phyloP scores from a whole-genome alignment of 2,329 filamentous ascomycete genomes.

The Cyphellophora europaea region DNA sequence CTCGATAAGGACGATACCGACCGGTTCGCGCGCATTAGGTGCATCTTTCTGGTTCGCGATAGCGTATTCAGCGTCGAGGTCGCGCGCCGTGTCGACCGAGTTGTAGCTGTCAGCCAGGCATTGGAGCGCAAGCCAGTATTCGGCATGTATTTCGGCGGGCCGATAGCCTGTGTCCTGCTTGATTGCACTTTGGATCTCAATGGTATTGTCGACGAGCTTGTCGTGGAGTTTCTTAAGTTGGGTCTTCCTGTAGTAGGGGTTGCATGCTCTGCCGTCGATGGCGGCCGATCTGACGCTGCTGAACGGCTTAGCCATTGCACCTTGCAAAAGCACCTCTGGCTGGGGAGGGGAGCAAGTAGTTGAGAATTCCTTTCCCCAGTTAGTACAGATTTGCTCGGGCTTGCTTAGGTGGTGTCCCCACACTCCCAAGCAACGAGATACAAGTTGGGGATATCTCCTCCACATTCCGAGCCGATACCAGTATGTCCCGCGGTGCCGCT shows the following conservation, averaged over 20 bases:
- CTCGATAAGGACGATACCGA: slow-evolving; percentile 25
- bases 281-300: slow-evolving; percentile 1
- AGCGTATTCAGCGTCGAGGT: slow-evolving; percentile 22
- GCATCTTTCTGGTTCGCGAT: slow-evolving; percentile 21
- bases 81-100: slow-evolving; percentile 9
- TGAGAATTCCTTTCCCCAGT: too few relatives aligned
- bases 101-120: background rate
- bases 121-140: background rate
- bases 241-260: slow-evolving; percentile 27
- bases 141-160: background rate
- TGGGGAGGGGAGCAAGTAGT: too few relatives aligned
- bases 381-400: too few relatives aligned
- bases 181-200: background rate
- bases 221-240: slow-evolving; percentile 30
- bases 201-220: too few relatives aligned
- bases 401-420: too few relatives aligned
- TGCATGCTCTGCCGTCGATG: slow-evolving; percentile 30
- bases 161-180: background rate
- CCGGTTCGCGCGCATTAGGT: slow-evolving; percentile 12
- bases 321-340: too few relatives aligned
- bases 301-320: background rate
- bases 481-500: too few relatives aligned
- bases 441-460: too few relatives aligned
- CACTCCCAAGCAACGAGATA: too few relatives aligned
- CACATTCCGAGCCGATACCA: too few relatives aligned